phyloP scores from a whole-genome alignment of 202 grass and related monocot genomes.

The Carex sylvatica region DNA sequence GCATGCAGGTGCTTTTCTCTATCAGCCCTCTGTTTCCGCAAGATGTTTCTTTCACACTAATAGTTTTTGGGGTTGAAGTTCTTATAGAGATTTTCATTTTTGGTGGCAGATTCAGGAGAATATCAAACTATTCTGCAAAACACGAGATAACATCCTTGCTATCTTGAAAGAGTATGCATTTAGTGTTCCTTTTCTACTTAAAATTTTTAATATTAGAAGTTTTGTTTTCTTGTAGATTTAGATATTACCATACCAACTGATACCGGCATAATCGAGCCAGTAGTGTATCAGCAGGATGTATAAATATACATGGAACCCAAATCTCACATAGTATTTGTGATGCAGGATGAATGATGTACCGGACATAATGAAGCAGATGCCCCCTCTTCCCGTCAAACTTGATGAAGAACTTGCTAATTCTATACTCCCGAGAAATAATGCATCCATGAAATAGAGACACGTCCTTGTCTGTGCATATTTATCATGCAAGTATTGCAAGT shows the following conservation, averaged over 20 bases:
- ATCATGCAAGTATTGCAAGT: slow-evolving; percentile 3
- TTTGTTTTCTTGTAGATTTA: slow-evolving; percentile 10
- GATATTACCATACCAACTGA: background rate
- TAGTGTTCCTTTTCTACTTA: slow-evolving; percentile 2
- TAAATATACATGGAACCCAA: background rate
- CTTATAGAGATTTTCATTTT: slow-evolving; percentile 14
- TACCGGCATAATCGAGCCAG: background rate
- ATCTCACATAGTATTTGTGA: slow-evolving; percentile 9
- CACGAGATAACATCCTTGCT: slow-evolving; percentile 79
- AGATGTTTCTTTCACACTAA: background rate
- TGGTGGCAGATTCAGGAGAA: slow-evolving; percentile 82
- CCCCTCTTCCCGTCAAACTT: slow-evolving; percentile 82
- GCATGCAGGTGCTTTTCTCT: slow-evolving; percentile 66
- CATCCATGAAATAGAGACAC: slow-evolving; percentile 65
- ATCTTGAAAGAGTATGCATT: slow-evolving; percentile 90
- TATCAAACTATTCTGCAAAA: slow-evolving; percentile 78
- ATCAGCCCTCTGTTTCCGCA: background rate
- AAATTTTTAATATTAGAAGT: slow-evolving; percentile 13
- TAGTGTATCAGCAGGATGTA: background rate
- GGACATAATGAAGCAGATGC: slow-evolving; percentile 99
- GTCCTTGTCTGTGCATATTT: slow-evolving; percentile 20
- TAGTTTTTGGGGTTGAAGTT: slow-evolving; percentile 1
- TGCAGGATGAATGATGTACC: slow-evolving; percentile 87
- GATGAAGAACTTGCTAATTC: slow-evolving; percentile 93
- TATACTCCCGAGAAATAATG: slow-evolving; percentile 66